Evolutionary conservation across 2,329 filamentous ascomycete species (phyloP), one percentile per base, ranked within the genome.

Genomic region (Mollisia scopiformis): DNA sequence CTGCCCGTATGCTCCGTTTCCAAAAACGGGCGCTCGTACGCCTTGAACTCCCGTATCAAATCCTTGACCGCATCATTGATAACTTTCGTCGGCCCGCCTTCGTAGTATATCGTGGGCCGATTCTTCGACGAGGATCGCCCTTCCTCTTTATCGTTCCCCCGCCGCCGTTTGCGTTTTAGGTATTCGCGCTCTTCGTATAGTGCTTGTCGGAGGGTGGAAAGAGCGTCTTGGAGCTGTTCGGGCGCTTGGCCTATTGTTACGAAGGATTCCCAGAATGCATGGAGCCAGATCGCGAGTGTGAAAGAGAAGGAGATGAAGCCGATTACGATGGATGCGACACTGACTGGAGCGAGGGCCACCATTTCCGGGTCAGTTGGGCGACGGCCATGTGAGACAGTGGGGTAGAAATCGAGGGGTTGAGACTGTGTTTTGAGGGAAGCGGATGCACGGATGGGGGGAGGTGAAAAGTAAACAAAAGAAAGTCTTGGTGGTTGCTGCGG

Each of bases 181-280:
- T 68, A 64, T 46, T 68, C 66, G 31, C 64, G 63, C 41, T 69
- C 66, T 63, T 69, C 63, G 59, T 68, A 70, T 2, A 68, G 62
- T 2, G 62, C 64, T 57, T 68, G 68, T 10, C 68, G 65, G 16
- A 69, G 60, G 8, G 59, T 66, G 23, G 60, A 60, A 14, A 70
- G 50, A 1, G 55, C 55, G 51, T 68, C 66, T 57, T 54, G 61
- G 6, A 69, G 55, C 55, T 69, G 61, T 11, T 19, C 46, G 0
- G 61, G 65, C 1, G 68, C 68, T 11, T 27, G n/a, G 13, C 58
- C 58, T 11, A 69, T 31, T 1, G 66, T 68, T 8, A 58, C 21
- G 30, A 69, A 67, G 6, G 65, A 62, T 27, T 58, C 55, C 66
- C 62, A 69, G 47, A 68, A 68, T 6, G 63, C 61, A 53, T 69